Percentiles rank a stretch among this genome's conserved stretches.
Conservation (phyloP, 257 asterid species). For the Perilla frutescens region DNA sequence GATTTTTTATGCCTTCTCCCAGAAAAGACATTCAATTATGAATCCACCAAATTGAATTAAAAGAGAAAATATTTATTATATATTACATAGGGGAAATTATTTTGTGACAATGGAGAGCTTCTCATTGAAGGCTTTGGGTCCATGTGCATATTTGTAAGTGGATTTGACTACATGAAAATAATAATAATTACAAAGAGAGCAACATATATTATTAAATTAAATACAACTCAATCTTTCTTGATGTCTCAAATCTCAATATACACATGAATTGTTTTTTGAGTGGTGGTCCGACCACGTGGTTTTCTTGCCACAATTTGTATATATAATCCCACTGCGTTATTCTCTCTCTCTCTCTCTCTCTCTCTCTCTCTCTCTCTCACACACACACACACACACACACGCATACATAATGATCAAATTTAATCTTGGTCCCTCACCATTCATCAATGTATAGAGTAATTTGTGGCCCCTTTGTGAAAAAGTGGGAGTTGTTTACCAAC, state of each 20-base stretch:
- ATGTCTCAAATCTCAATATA: conserved; percentile 22
- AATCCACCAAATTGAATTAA: not conserved
- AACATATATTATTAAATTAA: not conserved
- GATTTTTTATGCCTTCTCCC: not conserved
- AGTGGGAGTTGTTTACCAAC: conserved; percentile 10
- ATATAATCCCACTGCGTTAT: not conserved
- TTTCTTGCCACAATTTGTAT: conserved; percentile 17
- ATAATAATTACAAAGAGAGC: conserved; percentile 15
- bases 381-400: too few species aligned
- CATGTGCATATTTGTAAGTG: not conserved
- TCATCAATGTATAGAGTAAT: not conserved
- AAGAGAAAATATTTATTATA: not conserved
- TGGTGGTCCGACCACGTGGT: conserved; percentile 47
- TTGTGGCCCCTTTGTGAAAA: conserved; percentile 5
- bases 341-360: too few species aligned
- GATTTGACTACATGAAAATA: conserved; percentile 19
- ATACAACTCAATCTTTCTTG: conserved; percentile 9
- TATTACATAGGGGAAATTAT: not conserved
- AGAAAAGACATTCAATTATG: not conserved
- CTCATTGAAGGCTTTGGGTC: conserved; percentile 28
- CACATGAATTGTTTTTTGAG: conserved; percentile 31
- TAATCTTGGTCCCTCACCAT: conserved; percentile 35
- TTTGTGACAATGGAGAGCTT: not conserved
- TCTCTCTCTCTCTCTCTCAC: too few species aligned
- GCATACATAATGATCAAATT: not conserved